Evolutionary conservation across 176 grass and related monocot species (phyloP).

Genomic region (Triticum turgidum): DNA sequence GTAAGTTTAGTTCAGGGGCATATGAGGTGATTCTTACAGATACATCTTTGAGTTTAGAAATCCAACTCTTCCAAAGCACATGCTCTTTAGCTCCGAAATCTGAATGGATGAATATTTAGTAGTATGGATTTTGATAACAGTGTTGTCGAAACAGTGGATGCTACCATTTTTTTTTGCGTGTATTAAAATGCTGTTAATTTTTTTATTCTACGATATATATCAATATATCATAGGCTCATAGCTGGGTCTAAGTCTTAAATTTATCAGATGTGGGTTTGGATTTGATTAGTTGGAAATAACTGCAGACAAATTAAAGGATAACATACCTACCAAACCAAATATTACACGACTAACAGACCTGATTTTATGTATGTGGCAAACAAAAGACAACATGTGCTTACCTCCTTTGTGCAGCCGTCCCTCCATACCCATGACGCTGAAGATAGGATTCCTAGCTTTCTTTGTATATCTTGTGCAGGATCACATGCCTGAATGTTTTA

Average conservation of each 20-base stretch:
- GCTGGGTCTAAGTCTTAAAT: not conserved
- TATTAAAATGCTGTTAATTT: not conserved
- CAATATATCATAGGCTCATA: not conserved
- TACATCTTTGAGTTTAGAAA: not conserved
- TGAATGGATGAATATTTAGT: not conserved
- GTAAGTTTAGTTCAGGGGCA: not conserved
- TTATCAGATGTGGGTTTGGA: not conserved
- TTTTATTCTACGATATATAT: not conserved
- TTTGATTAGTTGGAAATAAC: not conserved
- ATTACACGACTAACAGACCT: not conserved
- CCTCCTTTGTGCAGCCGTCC: not conserved
- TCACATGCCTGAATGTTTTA: not conserved
- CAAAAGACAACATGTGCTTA: not conserved
- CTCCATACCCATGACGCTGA: not conserved
- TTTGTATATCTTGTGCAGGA: not conserved
- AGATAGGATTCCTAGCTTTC: not conserved
- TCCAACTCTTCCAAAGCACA: not conserved
- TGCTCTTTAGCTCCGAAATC: not conserved
- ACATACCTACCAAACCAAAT: not conserved
- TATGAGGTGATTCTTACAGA: not conserved
- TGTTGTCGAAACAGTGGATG: not conserved
- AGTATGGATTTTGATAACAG: not conserved
- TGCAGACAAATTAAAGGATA: not conserved
- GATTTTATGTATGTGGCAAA: not conserved
- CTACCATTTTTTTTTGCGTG: not conserved